A percentile compares a stretch with the other conserved stretches of the same genome.
Conservation (phyloP, 345 rosid genomes). For the Cardamine chenopodiifolia region DNA sequence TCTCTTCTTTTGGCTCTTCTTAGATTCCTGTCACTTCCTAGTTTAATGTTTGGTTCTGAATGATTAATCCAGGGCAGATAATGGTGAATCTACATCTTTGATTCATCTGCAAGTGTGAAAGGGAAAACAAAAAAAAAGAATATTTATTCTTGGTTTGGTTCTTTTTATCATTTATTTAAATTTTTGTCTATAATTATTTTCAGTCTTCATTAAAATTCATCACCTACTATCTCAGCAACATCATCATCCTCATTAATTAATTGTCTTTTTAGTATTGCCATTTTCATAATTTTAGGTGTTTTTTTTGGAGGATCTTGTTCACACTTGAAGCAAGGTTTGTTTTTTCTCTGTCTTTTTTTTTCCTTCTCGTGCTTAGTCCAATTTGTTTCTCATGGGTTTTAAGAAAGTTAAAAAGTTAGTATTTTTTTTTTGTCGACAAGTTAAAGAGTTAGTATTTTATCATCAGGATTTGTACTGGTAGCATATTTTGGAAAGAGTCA, state of each 20-base stretch:
- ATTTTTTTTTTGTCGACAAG: no score
- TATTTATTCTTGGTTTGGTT: slow-evolving; percentile 59
- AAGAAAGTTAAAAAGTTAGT: slow-evolving; percentile 7
- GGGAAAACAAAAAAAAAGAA: slow-evolving; percentile 43
- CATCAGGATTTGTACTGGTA: slow-evolving; percentile 23
- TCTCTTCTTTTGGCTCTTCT: neutral
- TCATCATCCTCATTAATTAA: slow-evolving; percentile 40
- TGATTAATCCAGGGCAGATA: neutral
- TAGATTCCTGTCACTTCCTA: neutral
- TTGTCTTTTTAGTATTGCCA: slow-evolving; percentile 28
- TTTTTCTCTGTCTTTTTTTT: slow-evolving; percentile 11
- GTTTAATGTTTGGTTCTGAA: slow-evolving; percentile 24
- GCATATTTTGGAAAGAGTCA: slow-evolving; percentile 27
- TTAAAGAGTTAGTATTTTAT: neutral
- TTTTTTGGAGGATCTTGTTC: slow-evolving; percentile 17
- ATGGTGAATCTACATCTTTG: no score
- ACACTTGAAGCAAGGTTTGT: slow-evolving; percentile 30
- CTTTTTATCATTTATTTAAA: slow-evolving; percentile 46
- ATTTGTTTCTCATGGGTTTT: slow-evolving; percentile 21
- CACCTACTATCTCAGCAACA: slow-evolving; percentile 39
- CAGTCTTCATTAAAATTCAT: slow-evolving; percentile 34
- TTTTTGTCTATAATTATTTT: slow-evolving; percentile 35
- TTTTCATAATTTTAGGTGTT: neutral
- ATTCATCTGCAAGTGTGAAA: slow-evolving; percentile 49
- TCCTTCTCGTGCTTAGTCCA: slow-evolving; percentile 2